These are phyloP conservation scores for Entelexis sorbosivorans DNA, from an alignment of 1,139 yeast genomes.

Conservation along the genomic window DNA sequence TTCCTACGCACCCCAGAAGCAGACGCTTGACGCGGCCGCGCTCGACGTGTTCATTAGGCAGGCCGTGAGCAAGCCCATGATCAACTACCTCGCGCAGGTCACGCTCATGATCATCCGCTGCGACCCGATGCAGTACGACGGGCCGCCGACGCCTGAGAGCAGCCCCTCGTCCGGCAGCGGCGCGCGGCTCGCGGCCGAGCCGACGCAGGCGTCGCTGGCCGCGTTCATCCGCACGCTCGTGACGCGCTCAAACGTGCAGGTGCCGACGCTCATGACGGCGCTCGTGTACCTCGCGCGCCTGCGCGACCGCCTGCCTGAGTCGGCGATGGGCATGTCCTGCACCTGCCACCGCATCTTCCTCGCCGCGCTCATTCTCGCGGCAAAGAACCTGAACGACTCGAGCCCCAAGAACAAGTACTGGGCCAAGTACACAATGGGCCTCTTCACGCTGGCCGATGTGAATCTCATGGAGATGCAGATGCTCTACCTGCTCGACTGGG, in stretches of 20 bases:
- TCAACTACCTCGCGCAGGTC: conserved; percentile 65
- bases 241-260: conserved; percentile 78
- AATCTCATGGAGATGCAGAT: conserved; percentile 87
- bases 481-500: conserved; percentile 74
- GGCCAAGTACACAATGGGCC: conserved; percentile 82
- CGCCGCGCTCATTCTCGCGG: conserved; percentile 77
- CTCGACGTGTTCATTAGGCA: conserved; percentile 61
- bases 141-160: conserved; percentile 23
- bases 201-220: conserved; percentile 38
- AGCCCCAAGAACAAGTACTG: conserved; percentile 93
- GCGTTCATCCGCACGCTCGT: conserved; percentile 63
- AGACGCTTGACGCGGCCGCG: conserved; percentile 42
- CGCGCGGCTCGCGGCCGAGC: conserved; percentile 21
- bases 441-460: conserved; percentile 64
- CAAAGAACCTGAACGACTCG: conserved; percentile 84
- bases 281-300: conserved; percentile 70
- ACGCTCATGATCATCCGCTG: conserved; percentile 66
- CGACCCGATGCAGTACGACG: conserved; percentile 28
- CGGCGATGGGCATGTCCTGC: conserved; percentile 86
- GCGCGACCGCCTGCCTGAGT: conserved; percentile 67
- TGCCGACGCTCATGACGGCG: conserved; percentile 89
- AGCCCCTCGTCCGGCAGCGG: conserved; percentile 12
- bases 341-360: conserved; percentile 87
- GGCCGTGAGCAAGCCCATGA: conserved; percentile 72
- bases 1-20: not conserved